Conservation (phyloP, 495 filamentous ascomycete genomes). For the Aspergillus haitiensis region DNA sequence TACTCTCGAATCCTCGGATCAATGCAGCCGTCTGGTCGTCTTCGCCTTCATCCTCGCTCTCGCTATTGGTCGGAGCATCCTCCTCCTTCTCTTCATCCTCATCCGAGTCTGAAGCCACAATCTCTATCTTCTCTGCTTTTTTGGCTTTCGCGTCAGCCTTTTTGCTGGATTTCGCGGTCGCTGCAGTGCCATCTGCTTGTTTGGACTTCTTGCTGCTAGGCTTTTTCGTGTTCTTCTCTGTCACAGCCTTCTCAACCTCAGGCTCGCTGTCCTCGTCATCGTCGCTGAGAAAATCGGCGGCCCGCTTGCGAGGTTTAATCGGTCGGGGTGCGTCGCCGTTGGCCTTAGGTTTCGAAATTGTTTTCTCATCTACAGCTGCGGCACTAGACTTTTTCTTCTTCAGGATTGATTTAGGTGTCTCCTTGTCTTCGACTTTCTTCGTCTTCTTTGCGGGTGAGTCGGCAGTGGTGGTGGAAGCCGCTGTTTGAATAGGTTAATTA, state of each 20-base stretch:
- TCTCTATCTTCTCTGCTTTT: slow-evolving; percentile 36
- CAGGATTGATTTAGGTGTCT: slow-evolving; percentile 38
- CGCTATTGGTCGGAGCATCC: slow-evolving; percentile 31
- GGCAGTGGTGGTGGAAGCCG: slow-evolving; percentile 40
- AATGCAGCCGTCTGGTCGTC: slow-evolving; percentile 71
- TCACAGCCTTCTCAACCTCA: slow-evolving; percentile 27
- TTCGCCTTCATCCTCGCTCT: slow-evolving; percentile 45
- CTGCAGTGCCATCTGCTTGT: slow-evolving; percentile 36
- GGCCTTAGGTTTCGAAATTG: slow-evolving; percentile 31
- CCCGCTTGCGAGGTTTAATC: slow-evolving; percentile 54
- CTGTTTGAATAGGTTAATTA: slow-evolving; percentile 29
- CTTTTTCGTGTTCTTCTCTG: slow-evolving; percentile 31
- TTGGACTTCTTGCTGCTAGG: slow-evolving; percentile 41
- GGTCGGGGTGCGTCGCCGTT: slow-evolving; percentile 40
- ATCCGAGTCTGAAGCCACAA: slow-evolving; percentile 34
- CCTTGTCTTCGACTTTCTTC: slow-evolving; percentile 50
- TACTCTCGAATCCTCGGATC: slow-evolving; percentile 80
- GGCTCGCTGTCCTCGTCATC: slow-evolving; percentile 37
- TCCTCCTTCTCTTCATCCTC: slow-evolving; percentile 33
- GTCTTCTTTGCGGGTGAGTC: slow-evolving; percentile 60
- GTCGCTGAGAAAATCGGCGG: slow-evolving; percentile 53
- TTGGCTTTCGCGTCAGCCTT: slow-evolving; percentile 28
- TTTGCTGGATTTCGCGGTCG: slow-evolving; percentile 28
- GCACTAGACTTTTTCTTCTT: slow-evolving; percentile 38
- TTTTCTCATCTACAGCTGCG: slow-evolving; percentile 26